phyloP scores from a whole-genome alignment of 345 rosid genomes.

The Dovyalis caffra region DNA sequence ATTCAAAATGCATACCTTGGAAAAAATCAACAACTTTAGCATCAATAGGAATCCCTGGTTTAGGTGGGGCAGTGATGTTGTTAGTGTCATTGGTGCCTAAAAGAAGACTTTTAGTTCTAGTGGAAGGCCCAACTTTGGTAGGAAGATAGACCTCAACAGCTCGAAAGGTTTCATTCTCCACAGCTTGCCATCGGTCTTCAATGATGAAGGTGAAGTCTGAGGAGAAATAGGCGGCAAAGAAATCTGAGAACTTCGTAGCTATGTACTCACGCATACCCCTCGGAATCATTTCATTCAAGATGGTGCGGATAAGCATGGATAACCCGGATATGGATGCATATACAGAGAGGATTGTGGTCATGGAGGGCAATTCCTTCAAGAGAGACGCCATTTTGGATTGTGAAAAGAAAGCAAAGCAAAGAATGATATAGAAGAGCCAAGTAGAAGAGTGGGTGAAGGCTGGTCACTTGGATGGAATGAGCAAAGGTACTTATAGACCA shows the following conservation, averaged over 20 bases:
- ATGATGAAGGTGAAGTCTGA: slow-evolving; percentile 33
- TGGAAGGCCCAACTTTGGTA: slow-evolving; percentile 21
- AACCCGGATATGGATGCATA: slow-evolving; percentile 34
- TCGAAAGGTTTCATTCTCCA: slow-evolving; percentile 34
- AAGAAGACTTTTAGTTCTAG: slow-evolving; percentile 24
- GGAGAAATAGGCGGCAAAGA: slow-evolving; percentile 15
- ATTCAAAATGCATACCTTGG: slow-evolving; percentile 20
- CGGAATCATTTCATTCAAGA: slow-evolving; percentile 36
- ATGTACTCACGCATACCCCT: slow-evolving; percentile 14
- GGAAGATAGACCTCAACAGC: slow-evolving; percentile 37
- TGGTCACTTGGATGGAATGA: neutral
- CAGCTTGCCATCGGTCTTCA: slow-evolving; percentile 45
- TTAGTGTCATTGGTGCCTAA: slow-evolving; percentile 35
- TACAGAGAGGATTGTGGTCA: slow-evolving; percentile 28
- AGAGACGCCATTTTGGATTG: slow-evolving; percentile 20
- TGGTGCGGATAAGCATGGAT: slow-evolving; percentile 33
- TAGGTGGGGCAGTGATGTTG: slow-evolving; percentile 21
- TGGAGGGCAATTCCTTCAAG: slow-evolving; percentile 22
- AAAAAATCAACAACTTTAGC: slow-evolving; percentile 26
- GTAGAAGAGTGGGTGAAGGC: too few relatives aligned
- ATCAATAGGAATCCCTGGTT: slow-evolving; percentile 26
- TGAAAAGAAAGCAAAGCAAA: neutral
- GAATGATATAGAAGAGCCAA: too few relatives aligned
- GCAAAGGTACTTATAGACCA: neutral
- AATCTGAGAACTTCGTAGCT: slow-evolving; percentile 5